Evolutionary conservation across 257 asterid species (phyloP), one percentile per base, ranked within the genome.

Genomic region (Solanum ossicruentum): DNA sequence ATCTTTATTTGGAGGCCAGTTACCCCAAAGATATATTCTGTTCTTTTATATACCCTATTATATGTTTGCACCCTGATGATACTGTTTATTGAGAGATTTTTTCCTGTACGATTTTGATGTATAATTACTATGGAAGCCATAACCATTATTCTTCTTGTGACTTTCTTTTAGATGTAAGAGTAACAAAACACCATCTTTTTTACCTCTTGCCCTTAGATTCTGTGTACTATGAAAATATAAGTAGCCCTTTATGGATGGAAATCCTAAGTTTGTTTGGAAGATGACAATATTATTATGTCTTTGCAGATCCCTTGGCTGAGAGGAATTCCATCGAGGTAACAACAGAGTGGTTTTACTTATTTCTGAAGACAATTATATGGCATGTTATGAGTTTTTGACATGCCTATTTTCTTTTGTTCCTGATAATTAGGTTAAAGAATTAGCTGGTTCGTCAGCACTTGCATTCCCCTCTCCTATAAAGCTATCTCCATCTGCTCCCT

Each of bases 401-500:
- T 56, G 12, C 16, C 80, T 61, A 57, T 55, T 45, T 63, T 69
- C 52, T 83, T 65, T 83, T 49, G 8, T 57, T 79, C 16, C 41
- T 84, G 17, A 60, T 85, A 39, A 81, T 32, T 88, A 95, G 99
- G 92, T 87, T 66, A 93, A 89, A 90, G 97, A 93, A 85, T 63
- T 92, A 41, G 84, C 85, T 7, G 91, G 78, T 72, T 93, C 93
- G 3, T 89, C 92, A 20, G 88, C 92, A 49, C 88, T 92, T 70
- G 88, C 98, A 47, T 92, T 88, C 81, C 91, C 92, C 60, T 92
- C 95, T 84, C 98, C 97, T 8, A 54, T 85, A 71, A 94, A 94
- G 90, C 90, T 91, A 84, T 93, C 94, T 79, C 95, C 98, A 45
- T 92, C 97, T 7, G 92, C 86, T 80, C 93, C 92, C 88, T 92